These are phyloP conservation scores for Candida multigemmis DNA, from an alignment of 805 yeast species.

Conservation along the genomic window DNA sequence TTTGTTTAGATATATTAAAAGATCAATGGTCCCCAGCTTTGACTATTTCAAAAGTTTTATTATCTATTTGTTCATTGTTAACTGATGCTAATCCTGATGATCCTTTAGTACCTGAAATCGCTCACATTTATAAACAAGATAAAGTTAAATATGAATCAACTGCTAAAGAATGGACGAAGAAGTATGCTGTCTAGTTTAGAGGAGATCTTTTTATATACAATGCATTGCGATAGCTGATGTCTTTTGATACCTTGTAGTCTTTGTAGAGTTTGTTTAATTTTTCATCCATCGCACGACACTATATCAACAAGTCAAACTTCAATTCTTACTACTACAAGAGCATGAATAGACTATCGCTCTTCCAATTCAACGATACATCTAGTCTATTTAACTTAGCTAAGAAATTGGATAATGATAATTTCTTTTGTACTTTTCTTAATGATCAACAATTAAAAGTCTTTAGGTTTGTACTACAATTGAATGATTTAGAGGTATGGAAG, in stretches of 20 bases:
- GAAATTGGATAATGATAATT: constrained; percentile 16
- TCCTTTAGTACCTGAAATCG: constrained; percentile 97
- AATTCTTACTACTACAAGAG: too few relatives aligned
- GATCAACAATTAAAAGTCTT: constrained; percentile 25
- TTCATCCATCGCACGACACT: too few relatives aligned
- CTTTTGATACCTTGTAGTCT: too few relatives aligned
- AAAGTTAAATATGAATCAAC: constrained; percentile 91
- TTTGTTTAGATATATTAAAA: constrained; percentile 92
- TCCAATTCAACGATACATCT: constrained; percentile 20
- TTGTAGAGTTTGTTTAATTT: too few relatives aligned
- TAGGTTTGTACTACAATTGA: constrained; percentile 15
- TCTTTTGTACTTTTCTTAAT: constrained; percentile 26
- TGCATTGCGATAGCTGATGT: too few relatives aligned
- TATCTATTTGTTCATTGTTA: constrained; percentile 89
- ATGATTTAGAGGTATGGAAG: constrained; percentile 24
- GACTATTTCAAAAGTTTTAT: constrained; percentile 88
- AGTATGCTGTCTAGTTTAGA: constrained; percentile 83
- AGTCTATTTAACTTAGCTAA: constrained; percentile 28
- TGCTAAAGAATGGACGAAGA: constrained; percentile 98
- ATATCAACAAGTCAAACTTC: too few relatives aligned
- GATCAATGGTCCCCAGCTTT: constrained; percentile 99
- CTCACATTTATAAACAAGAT: constrained; percentile 92
- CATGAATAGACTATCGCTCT: constrained; percentile 33
- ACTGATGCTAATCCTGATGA: constrained; percentile 99
- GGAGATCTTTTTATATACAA: too few relatives aligned